Evolutionary conservation across 1,284 basidiomycete species (phyloP).

Genomic region (Ceraceosorus guamensis): DNA sequence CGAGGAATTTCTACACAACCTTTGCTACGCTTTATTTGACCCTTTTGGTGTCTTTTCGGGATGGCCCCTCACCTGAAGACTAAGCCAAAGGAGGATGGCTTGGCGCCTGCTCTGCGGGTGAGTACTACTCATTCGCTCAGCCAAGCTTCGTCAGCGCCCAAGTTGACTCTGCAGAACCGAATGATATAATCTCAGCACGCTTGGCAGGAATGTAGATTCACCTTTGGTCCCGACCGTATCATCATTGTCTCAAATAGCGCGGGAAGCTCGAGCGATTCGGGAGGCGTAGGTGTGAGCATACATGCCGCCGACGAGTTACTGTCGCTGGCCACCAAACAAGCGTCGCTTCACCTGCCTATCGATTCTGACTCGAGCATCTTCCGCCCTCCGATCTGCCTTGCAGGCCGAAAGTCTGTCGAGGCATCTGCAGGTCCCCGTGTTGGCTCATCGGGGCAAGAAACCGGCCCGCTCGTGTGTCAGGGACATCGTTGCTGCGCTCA

Average conservation of each 20-base stretch:
- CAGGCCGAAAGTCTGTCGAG: slow-evolving; percentile 78
- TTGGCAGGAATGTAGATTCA: slow-evolving; percentile 66
- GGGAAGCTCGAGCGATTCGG: slow-evolving; percentile 70
- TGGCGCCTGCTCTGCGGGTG: background rate
- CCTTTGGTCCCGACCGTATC: slow-evolving; percentile 71
- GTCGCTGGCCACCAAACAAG: background rate
- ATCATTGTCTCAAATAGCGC: slow-evolving; percentile 91
- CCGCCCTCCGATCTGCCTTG: background rate
- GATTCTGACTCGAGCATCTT: background rate
- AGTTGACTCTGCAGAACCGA: background rate
- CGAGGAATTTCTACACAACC: background rate
- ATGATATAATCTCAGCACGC: slow-evolving; percentile 50
- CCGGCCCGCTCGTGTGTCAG: slow-evolving; percentile 62
- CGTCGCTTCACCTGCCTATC: background rate
- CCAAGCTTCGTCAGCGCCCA: too few relatives aligned
- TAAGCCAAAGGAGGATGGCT: slow-evolving; percentile 34
- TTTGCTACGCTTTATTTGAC: background rate
- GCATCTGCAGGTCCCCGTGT: slow-evolving; percentile 70
- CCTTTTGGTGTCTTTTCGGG: background rate
- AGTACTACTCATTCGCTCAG: background rate
- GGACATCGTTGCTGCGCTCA: slow-evolving; percentile 58
- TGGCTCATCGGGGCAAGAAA: slow-evolving; percentile 69
- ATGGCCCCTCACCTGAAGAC: slow-evolving; percentile 21
- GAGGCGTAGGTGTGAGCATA: slow-evolving; percentile 62
- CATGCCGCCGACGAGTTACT: background rate